Evolutionary conservation across 176 grass and related monocot genomes (phyloP).

Genomic region (Oryza australiensis): DNA sequence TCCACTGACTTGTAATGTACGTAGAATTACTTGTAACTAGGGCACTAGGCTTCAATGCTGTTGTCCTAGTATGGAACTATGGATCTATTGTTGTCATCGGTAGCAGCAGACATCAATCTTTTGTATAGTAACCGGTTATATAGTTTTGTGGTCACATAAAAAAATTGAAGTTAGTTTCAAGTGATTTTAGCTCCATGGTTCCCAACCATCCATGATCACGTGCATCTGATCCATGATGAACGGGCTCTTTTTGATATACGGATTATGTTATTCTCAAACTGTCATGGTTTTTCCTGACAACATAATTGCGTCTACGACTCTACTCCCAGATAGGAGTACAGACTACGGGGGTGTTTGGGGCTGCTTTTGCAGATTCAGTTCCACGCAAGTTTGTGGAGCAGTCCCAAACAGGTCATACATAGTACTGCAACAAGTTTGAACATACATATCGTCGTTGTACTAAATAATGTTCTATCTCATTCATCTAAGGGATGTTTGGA

Average conservation of each 20-base stretch:
- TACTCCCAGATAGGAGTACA: no score
- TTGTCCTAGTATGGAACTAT: not conserved
- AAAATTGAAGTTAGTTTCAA: not conserved
- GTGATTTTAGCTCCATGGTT: not conserved
- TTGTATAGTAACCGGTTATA: not conserved
- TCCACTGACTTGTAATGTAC: not conserved
- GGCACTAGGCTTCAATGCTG: not conserved
- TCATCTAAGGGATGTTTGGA: no score
- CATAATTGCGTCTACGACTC: not conserved
- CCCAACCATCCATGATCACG: not conserved
- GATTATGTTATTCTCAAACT: not conserved
- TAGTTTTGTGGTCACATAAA: not conserved
- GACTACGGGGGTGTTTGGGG: no score
- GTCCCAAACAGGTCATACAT: no score
- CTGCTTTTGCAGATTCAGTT: no score
- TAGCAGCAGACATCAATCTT: not conserved
- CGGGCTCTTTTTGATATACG: not conserved
- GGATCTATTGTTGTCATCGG: not conserved
- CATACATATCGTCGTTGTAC: no score
- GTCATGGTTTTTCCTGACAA: not conserved
- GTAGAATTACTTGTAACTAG: not conserved
- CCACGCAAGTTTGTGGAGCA: no score
- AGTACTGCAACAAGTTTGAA: no score
- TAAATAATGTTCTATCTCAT: no score
- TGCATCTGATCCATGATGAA: not conserved